Conservation (phyloP, 306 rosid species). For the Gynostemma pentaphyllum region DNA sequence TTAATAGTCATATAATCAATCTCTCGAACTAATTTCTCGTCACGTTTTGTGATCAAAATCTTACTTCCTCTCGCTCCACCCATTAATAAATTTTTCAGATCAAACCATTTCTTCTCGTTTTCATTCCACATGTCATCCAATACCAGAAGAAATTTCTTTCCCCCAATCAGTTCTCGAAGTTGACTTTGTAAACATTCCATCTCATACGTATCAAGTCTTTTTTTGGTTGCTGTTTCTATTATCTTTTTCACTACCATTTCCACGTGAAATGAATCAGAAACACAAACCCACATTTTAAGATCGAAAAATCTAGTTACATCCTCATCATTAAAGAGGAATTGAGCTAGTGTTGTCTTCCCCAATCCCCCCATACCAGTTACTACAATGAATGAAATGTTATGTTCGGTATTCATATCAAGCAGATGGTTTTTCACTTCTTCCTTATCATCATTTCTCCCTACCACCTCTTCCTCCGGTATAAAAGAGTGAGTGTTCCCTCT, state of each 20-base stretch:
- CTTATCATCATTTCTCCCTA: neutral
- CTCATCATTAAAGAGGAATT: conserved; percentile 31
- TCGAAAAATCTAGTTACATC: conserved; percentile 24
- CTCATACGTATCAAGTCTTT: conserved; percentile 8
- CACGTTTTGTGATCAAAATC: conserved; percentile 31
- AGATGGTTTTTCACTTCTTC: neutral
- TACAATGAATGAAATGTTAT: neutral
- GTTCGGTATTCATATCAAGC: neutral
- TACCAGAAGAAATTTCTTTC: conserved; percentile 26
- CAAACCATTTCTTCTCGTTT: conserved; percentile 19
- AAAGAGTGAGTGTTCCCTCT: neutral
- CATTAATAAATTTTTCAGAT: conserved; percentile 7
- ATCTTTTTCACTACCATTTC: conserved; percentile 21
- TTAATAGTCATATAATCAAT: conserved; percentile 7
- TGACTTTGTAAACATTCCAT: conserved; percentile 23
- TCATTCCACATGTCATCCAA: conserved; percentile 51
- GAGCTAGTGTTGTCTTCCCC: conserved; percentile 35
- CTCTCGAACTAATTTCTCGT: conserved; percentile 11
- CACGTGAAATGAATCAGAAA: conserved; percentile 32
- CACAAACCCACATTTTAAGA: conserved; percentile 33
- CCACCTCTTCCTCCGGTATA: neutral
- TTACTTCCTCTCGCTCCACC: conserved; percentile 29
- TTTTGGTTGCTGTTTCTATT: conserved; percentile 19
- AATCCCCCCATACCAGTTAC: conserved; percentile 17
- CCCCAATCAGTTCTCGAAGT: conserved; percentile 5